Percentiles rank a stretch among this genome's conserved stretches.
These are phyloP conservation scores for Globisporangium splendens DNA, from an alignment of 352 stramenopile genomes.

Conservation along the genomic window DNA sequence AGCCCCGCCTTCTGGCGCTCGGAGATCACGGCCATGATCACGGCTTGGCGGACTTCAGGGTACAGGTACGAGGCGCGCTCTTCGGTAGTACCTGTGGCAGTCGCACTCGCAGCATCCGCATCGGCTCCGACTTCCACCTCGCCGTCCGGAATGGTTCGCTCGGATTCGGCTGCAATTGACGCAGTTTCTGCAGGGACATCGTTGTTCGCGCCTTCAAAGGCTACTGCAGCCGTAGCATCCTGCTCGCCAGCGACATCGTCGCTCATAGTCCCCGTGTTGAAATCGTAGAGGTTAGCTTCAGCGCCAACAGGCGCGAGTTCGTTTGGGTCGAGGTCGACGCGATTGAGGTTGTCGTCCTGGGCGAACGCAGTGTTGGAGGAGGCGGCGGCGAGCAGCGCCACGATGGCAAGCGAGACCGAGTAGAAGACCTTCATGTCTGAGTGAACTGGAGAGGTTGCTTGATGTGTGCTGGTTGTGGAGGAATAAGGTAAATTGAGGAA, in stretches of 20 bases:
- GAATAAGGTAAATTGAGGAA: not conserved
- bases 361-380: conserved; percentile 2
- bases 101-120: not conserved
- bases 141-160: not conserved
- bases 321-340: not conserved
- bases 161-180: not conserved
- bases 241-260: not conserved
- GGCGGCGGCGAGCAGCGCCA: conserved; percentile 1
- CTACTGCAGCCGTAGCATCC: not conserved
- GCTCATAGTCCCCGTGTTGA: no score
- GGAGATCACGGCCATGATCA: conserved; percentile 15
- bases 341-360: conserved; percentile 2
- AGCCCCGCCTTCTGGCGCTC: conserved; percentile 6
- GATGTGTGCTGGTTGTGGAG: not conserved
- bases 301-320: not conserved
- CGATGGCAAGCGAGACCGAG: conserved; percentile 6
- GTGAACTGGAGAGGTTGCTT: not conserved
- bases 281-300: not conserved
- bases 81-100: not conserved
- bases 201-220: not conserved
- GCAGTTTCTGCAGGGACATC: not conserved
- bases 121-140: conserved; percentile 5
- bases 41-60: conserved; percentile 7
- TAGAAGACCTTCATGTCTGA: conserved; percentile 4
- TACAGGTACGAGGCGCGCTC: not conserved